Conservation (phyloP, 2,329 filamentous ascomycete genomes). For the Hypoxylon sp. region DNA sequence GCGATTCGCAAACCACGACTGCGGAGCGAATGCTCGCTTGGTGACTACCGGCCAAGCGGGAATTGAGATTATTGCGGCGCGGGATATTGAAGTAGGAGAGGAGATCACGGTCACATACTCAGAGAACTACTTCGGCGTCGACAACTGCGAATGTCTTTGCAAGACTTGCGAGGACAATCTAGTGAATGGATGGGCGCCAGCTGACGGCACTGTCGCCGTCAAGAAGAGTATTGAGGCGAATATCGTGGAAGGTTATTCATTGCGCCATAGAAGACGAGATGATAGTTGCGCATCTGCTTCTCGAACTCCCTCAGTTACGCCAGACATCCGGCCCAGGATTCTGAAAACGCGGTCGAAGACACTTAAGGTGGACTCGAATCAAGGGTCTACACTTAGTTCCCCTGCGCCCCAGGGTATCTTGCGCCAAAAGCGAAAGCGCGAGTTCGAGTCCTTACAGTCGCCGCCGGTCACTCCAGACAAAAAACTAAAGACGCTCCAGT, state of each 20-base stretch:
- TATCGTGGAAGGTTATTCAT: slow-evolving; percentile 63
- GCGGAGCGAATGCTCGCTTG: slow-evolving; percentile 89
- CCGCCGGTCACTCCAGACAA: slow-evolving; percentile 70
- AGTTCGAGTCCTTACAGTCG: slow-evolving; percentile 61
- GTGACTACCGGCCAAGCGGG: slow-evolving; percentile 86
- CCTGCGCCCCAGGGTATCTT: slow-evolving; percentile 48
- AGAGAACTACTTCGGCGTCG: slow-evolving; percentile 93
- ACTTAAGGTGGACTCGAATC: slow-evolving; percentile 52
- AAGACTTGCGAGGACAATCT: slow-evolving; percentile 82
- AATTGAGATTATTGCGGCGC: slow-evolving; percentile 89
- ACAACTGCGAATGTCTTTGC: slow-evolving; percentile 96
- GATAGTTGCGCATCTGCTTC: slow-evolving; percentile 65
- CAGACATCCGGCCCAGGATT: slow-evolving; percentile 67
- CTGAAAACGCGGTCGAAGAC: slow-evolving; percentile 57
- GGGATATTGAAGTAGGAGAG: slow-evolving; percentile 86
- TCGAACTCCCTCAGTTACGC: slow-evolving; percentile 69
- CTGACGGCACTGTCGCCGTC: slow-evolving; percentile 61
- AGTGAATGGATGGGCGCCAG: slow-evolving; percentile 85
- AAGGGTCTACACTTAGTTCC: slow-evolving; percentile 55
- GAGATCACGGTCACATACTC: slow-evolving; percentile 98
- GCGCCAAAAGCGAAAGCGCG: slow-evolving; percentile 59
- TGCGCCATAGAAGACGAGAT: slow-evolving; percentile 67
- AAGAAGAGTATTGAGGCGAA: slow-evolving; percentile 68
- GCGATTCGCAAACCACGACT: slow-evolving; percentile 97
- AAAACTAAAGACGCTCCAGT: slow-evolving; percentile 57